These are phyloP conservation scores for Acanthamoeba lenticulata DNA, from an alignment of 208 protist genomes.

Conservation along the genomic window DNA sequence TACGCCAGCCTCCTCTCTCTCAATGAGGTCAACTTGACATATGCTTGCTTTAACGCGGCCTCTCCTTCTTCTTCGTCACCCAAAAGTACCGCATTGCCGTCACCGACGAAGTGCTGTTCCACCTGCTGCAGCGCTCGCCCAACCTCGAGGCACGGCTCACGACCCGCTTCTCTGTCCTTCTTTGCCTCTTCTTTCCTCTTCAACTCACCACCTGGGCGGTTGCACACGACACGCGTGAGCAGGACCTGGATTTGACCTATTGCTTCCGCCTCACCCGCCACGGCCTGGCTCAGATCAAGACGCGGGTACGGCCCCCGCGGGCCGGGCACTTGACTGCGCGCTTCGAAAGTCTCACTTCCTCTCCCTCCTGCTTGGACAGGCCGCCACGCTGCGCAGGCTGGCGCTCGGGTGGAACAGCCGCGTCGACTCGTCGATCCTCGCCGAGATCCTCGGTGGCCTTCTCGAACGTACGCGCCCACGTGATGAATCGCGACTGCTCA, in stretches of 20 bases:
- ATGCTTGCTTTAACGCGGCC: neutral
- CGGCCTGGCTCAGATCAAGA: neutral
- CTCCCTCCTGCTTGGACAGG: no score
- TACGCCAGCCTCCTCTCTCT: neutral
- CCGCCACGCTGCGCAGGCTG: neutral
- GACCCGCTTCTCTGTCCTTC: neutral
- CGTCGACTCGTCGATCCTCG: neutral
- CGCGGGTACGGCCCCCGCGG: neutral
- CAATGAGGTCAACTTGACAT: no score
- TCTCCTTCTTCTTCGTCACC: neutral
- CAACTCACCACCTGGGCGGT: no score
- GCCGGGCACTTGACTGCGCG: neutral
- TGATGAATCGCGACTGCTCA: no score
- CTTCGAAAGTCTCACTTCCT: neutral
- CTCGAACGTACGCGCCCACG: neutral
- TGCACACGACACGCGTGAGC: neutral
- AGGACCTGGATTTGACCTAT: conserved; percentile 1
- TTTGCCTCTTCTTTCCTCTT: neutral
- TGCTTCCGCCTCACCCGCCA: neutral
- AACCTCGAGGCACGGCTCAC: neutral
- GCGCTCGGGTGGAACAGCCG: neutral
- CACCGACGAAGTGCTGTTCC: neutral
- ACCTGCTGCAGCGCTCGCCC: neutral
- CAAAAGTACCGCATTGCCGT: neutral
- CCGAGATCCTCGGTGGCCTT: neutral